phyloP scores from a whole-genome alignment of 2,329 filamentous ascomycete genomes.

The Cercospora canescens region DNA sequence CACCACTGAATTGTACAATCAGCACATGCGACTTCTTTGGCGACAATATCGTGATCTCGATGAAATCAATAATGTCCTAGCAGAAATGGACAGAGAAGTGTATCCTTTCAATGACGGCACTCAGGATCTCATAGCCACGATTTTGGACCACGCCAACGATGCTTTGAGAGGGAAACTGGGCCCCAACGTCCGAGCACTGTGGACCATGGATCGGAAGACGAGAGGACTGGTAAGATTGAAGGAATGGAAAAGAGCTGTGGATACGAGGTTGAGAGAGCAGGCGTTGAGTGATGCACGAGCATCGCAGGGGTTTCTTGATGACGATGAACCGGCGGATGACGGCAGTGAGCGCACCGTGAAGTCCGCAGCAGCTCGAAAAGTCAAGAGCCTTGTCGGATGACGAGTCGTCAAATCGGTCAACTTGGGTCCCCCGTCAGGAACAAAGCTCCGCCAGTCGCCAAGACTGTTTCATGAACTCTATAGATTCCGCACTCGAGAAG shows the following conservation, averaged over 20 bases:
- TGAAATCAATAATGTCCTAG: slow-evolving; percentile 57
- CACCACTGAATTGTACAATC: slow-evolving; percentile 69
- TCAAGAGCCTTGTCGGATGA: neutral
- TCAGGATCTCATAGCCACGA: slow-evolving; percentile 39
- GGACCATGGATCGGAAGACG: slow-evolving; percentile 38
- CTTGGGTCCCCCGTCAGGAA: neutral
- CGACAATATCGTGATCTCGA: slow-evolving; percentile 58
- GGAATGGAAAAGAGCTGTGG: slow-evolving; percentile 15
- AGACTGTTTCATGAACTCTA: neutral
- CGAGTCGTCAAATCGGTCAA: neutral
- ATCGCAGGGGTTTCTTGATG: slow-evolving; percentile 1
- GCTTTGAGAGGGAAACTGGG: slow-evolving; percentile 28
- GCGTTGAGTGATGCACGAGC: slow-evolving; percentile 8
- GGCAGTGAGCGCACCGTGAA: neutral
- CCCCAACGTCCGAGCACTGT: slow-evolving; percentile 31
- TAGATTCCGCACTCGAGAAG: neutral
- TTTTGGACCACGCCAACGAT: slow-evolving; percentile 33
- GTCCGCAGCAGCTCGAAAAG: neutral
- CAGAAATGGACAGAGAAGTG: slow-evolving; percentile 66
- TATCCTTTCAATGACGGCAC: slow-evolving; percentile 58
- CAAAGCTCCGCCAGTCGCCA: neutral
- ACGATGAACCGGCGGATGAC: neutral
- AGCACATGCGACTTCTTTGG: slow-evolving; percentile 64
- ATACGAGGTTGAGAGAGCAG: neutral
- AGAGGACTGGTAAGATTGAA: slow-evolving; percentile 33